A percentile compares a stretch with the other conserved stretches of the same genome.
These are phyloP conservation scores for Colletotrichum sp. DNA, from an alignment of 2,329 filamentous ascomycete genomes.

Conservation along the genomic window DNA sequence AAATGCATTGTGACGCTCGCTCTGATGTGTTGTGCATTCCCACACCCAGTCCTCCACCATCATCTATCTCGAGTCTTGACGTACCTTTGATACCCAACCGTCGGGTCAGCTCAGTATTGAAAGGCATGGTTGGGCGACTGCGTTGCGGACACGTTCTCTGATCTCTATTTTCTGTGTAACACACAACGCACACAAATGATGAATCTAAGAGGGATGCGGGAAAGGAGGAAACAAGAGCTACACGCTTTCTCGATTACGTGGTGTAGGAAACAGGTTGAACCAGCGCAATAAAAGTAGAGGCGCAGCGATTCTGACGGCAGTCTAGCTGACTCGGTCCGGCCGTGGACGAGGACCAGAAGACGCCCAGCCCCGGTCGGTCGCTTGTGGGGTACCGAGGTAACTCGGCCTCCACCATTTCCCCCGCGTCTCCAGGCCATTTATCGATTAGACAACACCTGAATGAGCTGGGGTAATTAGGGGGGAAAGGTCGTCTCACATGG, in stretches of 20 bases:
- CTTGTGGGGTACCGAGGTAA: slow-evolving; percentile 15
- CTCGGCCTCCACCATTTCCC: slow-evolving; percentile 19
- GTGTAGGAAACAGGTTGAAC: neutral
- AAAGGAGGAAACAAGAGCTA: neutral
- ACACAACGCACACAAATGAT: neutral
- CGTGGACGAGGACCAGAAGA: neutral
- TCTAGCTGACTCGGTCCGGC: slow-evolving; percentile 18
- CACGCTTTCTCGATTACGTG: neutral
- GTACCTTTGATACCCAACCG: slow-evolving; percentile 60
- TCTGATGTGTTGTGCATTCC: neutral
- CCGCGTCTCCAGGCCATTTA: slow-evolving; percentile 14
- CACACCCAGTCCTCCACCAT: neutral
- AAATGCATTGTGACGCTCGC: neutral
- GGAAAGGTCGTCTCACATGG: neutral
- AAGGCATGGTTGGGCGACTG: slow-evolving; percentile 50
- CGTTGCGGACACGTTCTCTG: neutral
- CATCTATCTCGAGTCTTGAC: neutral
- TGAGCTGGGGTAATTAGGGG: neutral
- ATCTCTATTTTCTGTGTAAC: neutral
- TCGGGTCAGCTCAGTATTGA: slow-evolving; percentile 62
- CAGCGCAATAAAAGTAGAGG: neutral
- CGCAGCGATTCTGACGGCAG: slow-evolving; percentile 6
- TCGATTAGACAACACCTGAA: neutral
- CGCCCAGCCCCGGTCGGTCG: slow-evolving; percentile 4
- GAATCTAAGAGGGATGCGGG: neutral